A percentile compares a stretch with the other conserved stretches of the same genome.
phyloP scores from a whole-genome alignment of 108 stramenopile species.

The Asterionellopsis glacialis region DNA sequence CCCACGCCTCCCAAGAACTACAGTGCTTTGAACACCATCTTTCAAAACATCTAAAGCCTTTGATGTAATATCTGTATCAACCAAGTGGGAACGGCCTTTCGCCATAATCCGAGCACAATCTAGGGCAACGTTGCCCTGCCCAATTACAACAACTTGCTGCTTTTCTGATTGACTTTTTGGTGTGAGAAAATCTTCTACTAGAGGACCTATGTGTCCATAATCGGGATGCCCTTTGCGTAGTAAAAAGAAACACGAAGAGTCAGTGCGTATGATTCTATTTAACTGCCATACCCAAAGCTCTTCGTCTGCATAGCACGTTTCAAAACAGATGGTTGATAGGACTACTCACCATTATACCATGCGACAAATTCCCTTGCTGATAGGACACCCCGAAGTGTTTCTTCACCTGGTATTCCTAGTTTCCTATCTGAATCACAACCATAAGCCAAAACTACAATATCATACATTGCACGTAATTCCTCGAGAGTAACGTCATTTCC shows the following conservation, averaged over 20 bases:
- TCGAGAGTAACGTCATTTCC: constrained; percentile 62
- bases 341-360: constrained; percentile 93
- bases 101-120: constrained; percentile 92
- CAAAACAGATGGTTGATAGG: constrained; percentile 17
- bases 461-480: constrained; percentile 61
- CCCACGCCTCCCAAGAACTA: constrained; percentile 93
- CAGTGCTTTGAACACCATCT: constrained; percentile 38
- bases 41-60: constrained; percentile 69
- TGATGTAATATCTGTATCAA: constrained; percentile 80
- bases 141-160: constrained; percentile 78
- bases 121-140: constrained; percentile 96
- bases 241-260: no score
- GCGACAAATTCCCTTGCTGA: constrained; percentile 91
- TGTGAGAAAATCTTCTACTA: constrained; percentile 8
- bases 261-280: no score
- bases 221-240: constrained; percentile 39
- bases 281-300: no score
- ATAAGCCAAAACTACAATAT: constrained; percentile 90
- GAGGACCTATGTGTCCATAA: constrained; percentile 20
- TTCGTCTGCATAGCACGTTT: no score
- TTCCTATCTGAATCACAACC: constrained; percentile 79
- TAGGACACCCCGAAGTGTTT: constrained; percentile 61
- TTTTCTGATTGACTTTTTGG: constrained; percentile 10
- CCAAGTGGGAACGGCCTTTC: constrained; percentile 71
- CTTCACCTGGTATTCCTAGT: constrained; percentile 51